Conservation (phyloP, 345 rosid species). For the Isatis tinctoria region DNA sequence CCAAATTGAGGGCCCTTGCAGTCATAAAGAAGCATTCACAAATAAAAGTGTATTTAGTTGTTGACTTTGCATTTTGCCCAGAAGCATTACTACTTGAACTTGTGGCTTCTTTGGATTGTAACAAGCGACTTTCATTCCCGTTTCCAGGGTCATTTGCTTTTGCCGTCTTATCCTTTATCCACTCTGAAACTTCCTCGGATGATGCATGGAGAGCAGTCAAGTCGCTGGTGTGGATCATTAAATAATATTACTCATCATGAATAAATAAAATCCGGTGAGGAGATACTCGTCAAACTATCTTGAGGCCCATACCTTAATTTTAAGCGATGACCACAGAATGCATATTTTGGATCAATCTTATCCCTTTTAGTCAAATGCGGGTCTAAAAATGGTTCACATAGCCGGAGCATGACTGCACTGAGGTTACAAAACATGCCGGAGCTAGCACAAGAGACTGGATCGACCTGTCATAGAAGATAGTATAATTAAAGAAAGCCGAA, state of each 20-base stretch:
- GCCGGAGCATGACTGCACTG: slow-evolving; percentile 92
- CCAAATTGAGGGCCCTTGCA: slow-evolving; percentile 92
- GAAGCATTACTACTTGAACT: slow-evolving; percentile 53
- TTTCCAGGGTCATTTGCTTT: slow-evolving; percentile 30
- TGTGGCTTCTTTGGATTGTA: slow-evolving; percentile 73
- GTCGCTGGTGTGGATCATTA: slow-evolving; percentile 40
- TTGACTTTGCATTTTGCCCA: slow-evolving; percentile 33
- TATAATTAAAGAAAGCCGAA: background rate
- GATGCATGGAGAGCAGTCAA: slow-evolving; percentile 93
- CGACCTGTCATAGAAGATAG: slow-evolving; percentile 61
- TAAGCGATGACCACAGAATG: slow-evolving; percentile 61
- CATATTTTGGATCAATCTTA: slow-evolving; percentile 85
- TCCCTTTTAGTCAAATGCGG: slow-evolving; percentile 69
- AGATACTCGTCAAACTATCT: background rate
- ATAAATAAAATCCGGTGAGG: background rate
- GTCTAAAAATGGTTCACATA: slow-evolving; percentile 91
- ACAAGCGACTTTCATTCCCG: slow-evolving; percentile 50
- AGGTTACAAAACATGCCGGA: slow-evolving; percentile 98
- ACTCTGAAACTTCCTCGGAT: slow-evolving; percentile 83
- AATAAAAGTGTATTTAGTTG: slow-evolving; percentile 62
- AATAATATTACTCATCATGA: slow-evolving; percentile 10
- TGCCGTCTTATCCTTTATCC: slow-evolving; percentile 53
- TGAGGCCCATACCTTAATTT: slow-evolving; percentile 65
- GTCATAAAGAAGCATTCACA: slow-evolving; percentile 99
- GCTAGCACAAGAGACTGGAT: slow-evolving; percentile 88